Base-by-base conservation (phyloP, 176 grass and related monocot species). In the Bromus sterilis region DNA sequence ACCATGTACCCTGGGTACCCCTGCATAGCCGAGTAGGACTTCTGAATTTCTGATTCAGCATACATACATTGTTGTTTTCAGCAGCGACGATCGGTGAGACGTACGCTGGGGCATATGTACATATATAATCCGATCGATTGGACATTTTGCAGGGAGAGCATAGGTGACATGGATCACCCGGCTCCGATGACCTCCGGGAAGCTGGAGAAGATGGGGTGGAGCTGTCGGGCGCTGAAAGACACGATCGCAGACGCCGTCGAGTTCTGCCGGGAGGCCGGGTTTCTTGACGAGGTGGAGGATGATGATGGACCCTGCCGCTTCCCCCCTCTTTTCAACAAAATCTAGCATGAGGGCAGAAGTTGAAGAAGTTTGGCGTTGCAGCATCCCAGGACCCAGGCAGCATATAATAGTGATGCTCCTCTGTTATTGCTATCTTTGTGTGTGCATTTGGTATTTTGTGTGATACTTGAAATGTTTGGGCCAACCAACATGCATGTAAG, bases 171-270 rank as follows among this genome's bases (percentile, higher is more conserved):
- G 59, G 78, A 85, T 11, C 41, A 78, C 58, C 34, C 48, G 1
- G 31, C 35, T 64, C 71, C 31, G 13, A 75, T 87, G 71, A 73
- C 57, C 0, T 87, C 91, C 0, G 91, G 62, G 6, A 93, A 89
- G 59, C 43, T 93, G 2, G 80, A 87, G 77, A 87, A 87, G 7
- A 61, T 85, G 7, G 87, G 91, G 1, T 93, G 87, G 91, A 93
- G 71, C 21, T 74, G 48, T 26, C 75, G 84, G 26, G 11, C 81
- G 11, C 78, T 87, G 9, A 46, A 75, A 66, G 81, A 87, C 41
- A 87, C 56, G 1, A 72, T 93, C 16, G 2, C 30, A 0, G 91
- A 85, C 37, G 56, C 77, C 10, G 39, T 89, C 12, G 73, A 82
- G 24, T 84, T 51, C 72, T 89, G 63, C 63, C 20, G 42, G 56